phyloP scores from a whole-genome alignment of 495 filamentous ascomycete genomes.

The Staphylotrichum longicolle region DNA sequence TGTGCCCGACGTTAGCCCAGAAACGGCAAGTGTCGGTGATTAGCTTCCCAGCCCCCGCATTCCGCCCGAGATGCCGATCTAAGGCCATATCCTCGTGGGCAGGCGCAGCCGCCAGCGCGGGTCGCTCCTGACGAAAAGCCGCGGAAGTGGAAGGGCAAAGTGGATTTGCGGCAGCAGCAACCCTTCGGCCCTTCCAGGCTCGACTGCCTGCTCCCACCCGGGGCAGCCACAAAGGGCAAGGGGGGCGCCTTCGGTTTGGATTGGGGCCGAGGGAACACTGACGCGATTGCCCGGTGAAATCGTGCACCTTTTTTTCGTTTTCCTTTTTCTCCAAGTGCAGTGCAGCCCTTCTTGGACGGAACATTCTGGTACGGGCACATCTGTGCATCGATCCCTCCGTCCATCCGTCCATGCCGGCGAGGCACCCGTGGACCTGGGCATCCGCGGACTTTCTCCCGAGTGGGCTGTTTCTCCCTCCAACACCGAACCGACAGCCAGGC shows the following conservation, averaged over 20 bases:
- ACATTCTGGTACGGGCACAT: neutral
- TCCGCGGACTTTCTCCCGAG: too few relatives aligned
- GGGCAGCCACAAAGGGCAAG: neutral
- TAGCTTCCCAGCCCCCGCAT: constrained; percentile 37
- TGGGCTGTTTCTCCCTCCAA: neutral
- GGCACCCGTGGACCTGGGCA: too few relatives aligned
- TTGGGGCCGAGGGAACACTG: constrained; percentile 14
- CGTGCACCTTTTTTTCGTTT: constrained; percentile 6
- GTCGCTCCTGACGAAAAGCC: constrained; percentile 23
- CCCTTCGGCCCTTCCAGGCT: neutral
- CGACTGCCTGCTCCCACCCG: constrained; percentile 4
- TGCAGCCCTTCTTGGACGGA: neutral
- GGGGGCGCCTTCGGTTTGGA: neutral
- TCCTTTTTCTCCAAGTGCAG: neutral
- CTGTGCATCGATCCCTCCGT: neutral
- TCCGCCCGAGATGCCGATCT: constrained; percentile 38
- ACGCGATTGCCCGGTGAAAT: constrained; percentile 15
- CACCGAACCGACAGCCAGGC: neutral
- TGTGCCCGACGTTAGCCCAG: constrained; percentile 30
- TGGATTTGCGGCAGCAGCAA: neutral
- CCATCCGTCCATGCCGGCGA: too few relatives aligned
- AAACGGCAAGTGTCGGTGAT: constrained; percentile 36
- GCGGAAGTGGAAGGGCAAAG: constrained; percentile 9
- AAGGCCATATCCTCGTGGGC: constrained; percentile 17
- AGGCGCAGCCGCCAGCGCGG: constrained; percentile 3